Percentiles rank a stretch among this genome's conserved stretches.
Evolutionary conservation across 139 green algal species (phyloP).

Genomic region (Coccomyxa sp.): DNA sequence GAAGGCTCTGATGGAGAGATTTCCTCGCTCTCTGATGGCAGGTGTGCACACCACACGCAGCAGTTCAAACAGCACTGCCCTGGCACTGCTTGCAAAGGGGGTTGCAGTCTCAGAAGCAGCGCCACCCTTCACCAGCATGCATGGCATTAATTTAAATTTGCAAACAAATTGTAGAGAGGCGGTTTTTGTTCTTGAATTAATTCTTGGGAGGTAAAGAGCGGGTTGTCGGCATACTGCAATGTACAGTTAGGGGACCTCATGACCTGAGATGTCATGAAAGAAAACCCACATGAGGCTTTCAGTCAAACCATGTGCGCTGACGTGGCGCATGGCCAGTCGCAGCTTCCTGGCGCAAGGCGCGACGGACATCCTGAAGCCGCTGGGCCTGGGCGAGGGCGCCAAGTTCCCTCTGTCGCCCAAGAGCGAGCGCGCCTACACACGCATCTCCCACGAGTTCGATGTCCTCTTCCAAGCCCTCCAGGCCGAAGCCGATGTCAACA

Average conservation of each 20-base stretch:
- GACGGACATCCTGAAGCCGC: constrained; percentile 15
- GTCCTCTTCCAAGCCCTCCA: constrained; percentile 22
- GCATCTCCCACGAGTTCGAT: constrained; percentile 45
- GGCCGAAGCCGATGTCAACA: background rate
- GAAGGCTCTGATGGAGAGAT: constrained; percentile 13
- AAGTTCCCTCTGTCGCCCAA: constrained; percentile 29
- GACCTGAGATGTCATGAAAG: no score
- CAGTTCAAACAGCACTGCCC: background rate
- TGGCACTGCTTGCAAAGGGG: no score
- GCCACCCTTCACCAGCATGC: no score
- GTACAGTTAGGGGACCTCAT: no score
- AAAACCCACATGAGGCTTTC: no score
- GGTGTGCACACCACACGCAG: background rate
- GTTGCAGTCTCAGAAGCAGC: no score
- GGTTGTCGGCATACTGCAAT: no score
- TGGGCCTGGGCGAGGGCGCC: constrained; percentile 5
- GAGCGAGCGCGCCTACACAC: constrained; percentile 39
- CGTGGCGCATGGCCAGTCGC: background rate
- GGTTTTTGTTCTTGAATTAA: no score
- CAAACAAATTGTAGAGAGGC: no score
- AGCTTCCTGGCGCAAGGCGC: constrained; percentile 12
- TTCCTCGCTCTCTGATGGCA: constrained; percentile 23
- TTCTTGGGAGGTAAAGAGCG: no score
- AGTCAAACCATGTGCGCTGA: no score
- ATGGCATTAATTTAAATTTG: no score